Evolutionary conservation across 139 green algal species (phyloP), one percentile per base, ranked within the genome.

Genomic region (Tetradesmus obliquus): DNA sequence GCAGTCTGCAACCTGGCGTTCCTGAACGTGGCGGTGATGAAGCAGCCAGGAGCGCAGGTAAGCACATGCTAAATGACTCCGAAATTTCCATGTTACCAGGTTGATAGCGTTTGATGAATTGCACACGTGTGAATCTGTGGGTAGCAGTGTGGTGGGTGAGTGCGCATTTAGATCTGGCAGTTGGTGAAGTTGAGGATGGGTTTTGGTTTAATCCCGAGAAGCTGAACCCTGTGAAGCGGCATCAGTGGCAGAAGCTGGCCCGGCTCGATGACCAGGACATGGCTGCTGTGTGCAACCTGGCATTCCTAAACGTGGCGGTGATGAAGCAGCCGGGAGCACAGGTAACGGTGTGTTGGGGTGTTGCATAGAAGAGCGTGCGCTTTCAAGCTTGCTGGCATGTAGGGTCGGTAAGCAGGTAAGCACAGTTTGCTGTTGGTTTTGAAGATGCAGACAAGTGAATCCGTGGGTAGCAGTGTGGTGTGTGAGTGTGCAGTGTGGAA

Each of bases 241-340:
- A 89, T 89, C 94, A 97, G 86, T 99, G 98, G 98, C 93, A 94
- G 87, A 97, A 97, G 93, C 92, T 98, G 84, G 94, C 94, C 6
- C 69, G 80, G 6, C 94, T 99, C 55, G 93, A 88, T 0, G 60
- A 88, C 13, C 92, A 95, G 13, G 96, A 99, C 88, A 98, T 99
- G 96, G 84, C 93, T 54, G 94, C 93, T 9, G 91, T 99, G n/a
- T 95, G 91, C 88, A 98, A 99, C 91, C 94, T 99, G 91, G 97
- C 98, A 84, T 97, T 95, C 93, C 93, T 99, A 12, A 98, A 98
- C 3, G 96, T 99, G n/a, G 89, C 94, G 1, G 96, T 99, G 72
- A 95, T 92, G 91, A 99, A 99, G 93, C 95, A 93, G 86, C 74
- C 79, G 87, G 94, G 57, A 54, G 69, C 84, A 55, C 66, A 91